These are phyloP conservation scores for Patellaria atrata DNA, from an alignment of 495 filamentous ascomycete species.

Conservation along the genomic window DNA sequence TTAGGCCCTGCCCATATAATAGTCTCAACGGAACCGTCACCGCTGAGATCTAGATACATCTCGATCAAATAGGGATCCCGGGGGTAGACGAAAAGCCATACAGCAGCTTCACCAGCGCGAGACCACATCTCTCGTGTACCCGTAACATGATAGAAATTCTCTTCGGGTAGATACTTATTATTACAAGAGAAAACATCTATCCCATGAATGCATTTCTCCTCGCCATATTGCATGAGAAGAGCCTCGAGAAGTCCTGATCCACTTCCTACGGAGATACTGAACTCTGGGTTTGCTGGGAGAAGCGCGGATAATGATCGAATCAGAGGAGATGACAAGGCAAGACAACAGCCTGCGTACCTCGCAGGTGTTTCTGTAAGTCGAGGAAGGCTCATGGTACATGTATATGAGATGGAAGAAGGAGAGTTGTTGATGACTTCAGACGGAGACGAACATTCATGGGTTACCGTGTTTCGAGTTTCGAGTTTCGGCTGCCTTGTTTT, in stretches of 20 bases:
- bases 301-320: conserved; percentile 23
- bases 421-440: too few species aligned
- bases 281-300: conserved; percentile 30
- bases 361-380: conserved; percentile 3
- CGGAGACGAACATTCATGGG: too few species aligned
- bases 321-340: conserved; percentile 33
- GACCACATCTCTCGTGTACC: conserved; percentile 31
- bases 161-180: conserved; percentile 34
- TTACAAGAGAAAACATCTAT: conserved; percentile 33
- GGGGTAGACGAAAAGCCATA: conserved; percentile 45
- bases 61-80: conserved; percentile 32
- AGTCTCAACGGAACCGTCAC: conserved; percentile 16
- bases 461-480: too few species aligned
- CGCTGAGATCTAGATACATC: conserved; percentile 30
- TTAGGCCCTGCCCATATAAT: conserved; percentile 39
- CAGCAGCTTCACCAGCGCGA: conserved; percentile 25
- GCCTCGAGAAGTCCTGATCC: conserved; percentile 41
- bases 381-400: too few species aligned
- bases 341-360: conserved; percentile 32
- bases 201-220: conserved; percentile 26
- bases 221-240: conserved; percentile 23
- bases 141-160: conserved; percentile 29
- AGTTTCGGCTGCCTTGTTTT: too few species aligned
- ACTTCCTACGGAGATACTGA: conserved; percentile 39
- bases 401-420: too few species aligned